Evolutionary conservation across 371 early-diverging fungal species (phyloP), one percentile per base, ranked within the genome.

Genomic region (Chytridium lagenaria): DNA sequence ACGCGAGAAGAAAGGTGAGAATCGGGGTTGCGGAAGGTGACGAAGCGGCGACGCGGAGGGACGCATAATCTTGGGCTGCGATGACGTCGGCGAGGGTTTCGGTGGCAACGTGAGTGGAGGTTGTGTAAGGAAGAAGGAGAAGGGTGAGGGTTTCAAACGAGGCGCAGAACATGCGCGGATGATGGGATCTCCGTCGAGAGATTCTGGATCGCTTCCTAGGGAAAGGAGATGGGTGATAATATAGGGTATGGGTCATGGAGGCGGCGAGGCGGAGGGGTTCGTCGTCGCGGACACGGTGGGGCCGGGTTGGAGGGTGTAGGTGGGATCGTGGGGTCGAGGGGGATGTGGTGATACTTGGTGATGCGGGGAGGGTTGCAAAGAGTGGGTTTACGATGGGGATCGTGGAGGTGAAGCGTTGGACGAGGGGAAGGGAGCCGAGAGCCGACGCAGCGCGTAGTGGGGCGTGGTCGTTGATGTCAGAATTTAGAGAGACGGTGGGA

Each of bases 401-500:
- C 2, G 61, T 12, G 61, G 61, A 37, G 36, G 61, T 37, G 30
- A 61, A 23, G 12, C 31, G 61, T 2, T 5, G 5, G 5, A 66
- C 12, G n/a, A 66, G 44, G 19, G 66, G 49, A 16, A 66, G 37
- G 66, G 28, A 28, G 66, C 49, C 49, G 16, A 66, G 66, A 28
- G 49, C 5, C 2, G 66, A 5, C 3, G 30, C 16, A 44, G 49
- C 49, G 44, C 36, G 49, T 37, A 66, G 66, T 2, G 66, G 66
- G 66, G 28, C 37, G n/a, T 49, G 39, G 66, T 66, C 28, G 37
- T 38, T 26, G 23, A 23, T 12, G 34, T 16, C 12, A 40, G 40
- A 34, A 23, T 37, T 34, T 28, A 37, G 34, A 23, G 36, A 34
- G 7, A 12, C 36, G 7, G 16, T 3, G 3, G 16, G 36, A 34